A percentile compares a stretch with the other conserved stretches of the same genome.
phyloP scores from a whole-genome alignment of 768 basidiomycete species.

The Scleroderma bovista region DNA sequence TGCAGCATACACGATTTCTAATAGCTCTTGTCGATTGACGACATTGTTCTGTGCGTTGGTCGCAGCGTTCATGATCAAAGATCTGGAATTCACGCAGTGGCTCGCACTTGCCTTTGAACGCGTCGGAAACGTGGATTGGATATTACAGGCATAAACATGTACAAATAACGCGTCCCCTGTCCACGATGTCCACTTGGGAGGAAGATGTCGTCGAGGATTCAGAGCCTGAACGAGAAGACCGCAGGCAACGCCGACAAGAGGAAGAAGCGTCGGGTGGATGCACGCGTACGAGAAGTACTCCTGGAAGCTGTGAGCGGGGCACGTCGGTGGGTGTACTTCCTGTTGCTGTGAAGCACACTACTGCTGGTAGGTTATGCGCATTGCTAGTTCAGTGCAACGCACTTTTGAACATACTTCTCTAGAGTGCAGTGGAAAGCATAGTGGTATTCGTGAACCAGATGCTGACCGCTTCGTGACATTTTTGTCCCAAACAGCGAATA shows the following conservation, averaged over 20 bases:
- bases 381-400: no score
- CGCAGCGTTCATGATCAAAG: constrained; percentile 17
- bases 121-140: constrained; percentile 7
- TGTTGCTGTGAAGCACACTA: no score
- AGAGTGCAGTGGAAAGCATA: no score
- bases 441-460: no score
- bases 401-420: no score
- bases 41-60: constrained; percentile 21
- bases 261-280: not conserved
- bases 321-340: no score
- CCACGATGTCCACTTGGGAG: not conserved
- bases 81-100: not conserved
- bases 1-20: constrained; percentile 60
- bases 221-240: constrained; percentile 59
- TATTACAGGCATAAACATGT: constrained; percentile 16
- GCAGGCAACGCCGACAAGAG: constrained; percentile 8
- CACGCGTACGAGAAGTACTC: not conserved
- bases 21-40: constrained; percentile 60
- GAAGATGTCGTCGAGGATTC: constrained; percentile 58
- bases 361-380: no score
- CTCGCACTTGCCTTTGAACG: not conserved
- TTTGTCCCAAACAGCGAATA: no score
- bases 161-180: constrained; percentile 41
- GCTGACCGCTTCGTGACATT: no score
- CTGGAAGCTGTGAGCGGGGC: no score